Evolutionary conservation across 352 stramenopile genomes (phyloP), one percentile per base, ranked within the genome.

Genomic region (Blastocystis hominis): DNA sequence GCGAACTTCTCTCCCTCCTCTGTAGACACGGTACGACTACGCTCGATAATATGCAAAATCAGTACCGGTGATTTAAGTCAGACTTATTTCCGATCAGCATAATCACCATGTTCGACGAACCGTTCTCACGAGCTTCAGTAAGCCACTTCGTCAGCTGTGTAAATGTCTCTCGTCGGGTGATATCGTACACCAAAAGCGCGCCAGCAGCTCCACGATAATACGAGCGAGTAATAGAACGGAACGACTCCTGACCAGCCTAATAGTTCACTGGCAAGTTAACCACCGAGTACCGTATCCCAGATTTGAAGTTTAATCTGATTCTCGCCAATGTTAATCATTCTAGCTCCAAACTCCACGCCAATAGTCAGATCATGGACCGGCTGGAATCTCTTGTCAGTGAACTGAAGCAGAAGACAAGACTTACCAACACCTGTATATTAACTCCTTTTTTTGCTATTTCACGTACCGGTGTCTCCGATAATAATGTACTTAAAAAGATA

Each of bases 371-470:
- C 96, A 89, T 99, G 93, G 50, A 98, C 96, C 0, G 96, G 96
- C 90, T 99, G 96, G 91, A 99, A 99, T 70, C 96, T 93, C 91
- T 99, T 99, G 92, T 99, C 97, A 66, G 97, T 99, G 92, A 99
- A 99, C 91, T 99, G 97, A 86, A 99, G 92, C 59, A 99, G 91
- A 89, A 99, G 93, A 91, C 97, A 99, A 64, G 95, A 98, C 92
- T 99, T 99, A 46, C 97, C 97, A 20, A 99, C 97, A 70, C 97
- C 97, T 98, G 86, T 34, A n/a, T 20, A 50, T 20, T 89, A 30
- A 63, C 53, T 7, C 53, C 1, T 3, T 70, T 40, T 50, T 61
- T 64, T 36, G 30, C 17, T 34, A 15, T 5, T 78, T 10, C 13
- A 88, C 91, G 72, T 88, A 96, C 95, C 95, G 61, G 96, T 98